Evolutionary conservation across 2,329 filamentous ascomycete species (phyloP).

Genomic region (Monosporascus sp.): DNA sequence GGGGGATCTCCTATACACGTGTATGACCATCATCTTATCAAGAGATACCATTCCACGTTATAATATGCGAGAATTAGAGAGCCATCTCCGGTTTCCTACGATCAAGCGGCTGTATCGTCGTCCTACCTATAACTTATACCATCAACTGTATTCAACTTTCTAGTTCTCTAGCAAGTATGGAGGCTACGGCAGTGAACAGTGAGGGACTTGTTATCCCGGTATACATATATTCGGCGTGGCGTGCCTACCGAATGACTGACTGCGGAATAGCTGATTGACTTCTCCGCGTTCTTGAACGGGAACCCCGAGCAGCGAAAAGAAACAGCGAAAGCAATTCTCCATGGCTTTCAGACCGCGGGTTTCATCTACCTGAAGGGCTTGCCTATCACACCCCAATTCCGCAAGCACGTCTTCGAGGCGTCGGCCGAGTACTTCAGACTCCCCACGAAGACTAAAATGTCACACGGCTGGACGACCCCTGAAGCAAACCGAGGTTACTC

Average conservation of each 20-base stretch:
- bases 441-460: slow-evolving; percentile 56
- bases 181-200: slow-evolving; percentile 41
- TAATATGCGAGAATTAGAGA: background rate
- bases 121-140: background rate
- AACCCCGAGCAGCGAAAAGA: slow-evolving; percentile 52
- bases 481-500: slow-evolving; percentile 72
- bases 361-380: slow-evolving; percentile 88
- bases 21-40: background rate
- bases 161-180: slow-evolving; percentile 23
- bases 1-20: background rate
- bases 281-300: slow-evolving; percentile 65
- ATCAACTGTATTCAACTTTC: background rate
- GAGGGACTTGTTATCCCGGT: slow-evolving; percentile 53
- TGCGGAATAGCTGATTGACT: slow-evolving; percentile 64
- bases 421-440: slow-evolving; percentile 69
- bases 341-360: slow-evolving; percentile 78
- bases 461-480: slow-evolving; percentile 65
- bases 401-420: slow-evolving; percentile 58
- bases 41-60: background rate
- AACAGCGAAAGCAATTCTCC: slow-evolving; percentile 66
- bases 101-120: background rate
- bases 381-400: slow-evolving; percentile 55
- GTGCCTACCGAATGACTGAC: slow-evolving; percentile 6
- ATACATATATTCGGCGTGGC: slow-evolving; percentile 15
- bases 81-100: background rate